Conservation (phyloP, 2,329 filamentous ascomycete genomes). For the Pseudopyrenochaeta lycopersici region DNA sequence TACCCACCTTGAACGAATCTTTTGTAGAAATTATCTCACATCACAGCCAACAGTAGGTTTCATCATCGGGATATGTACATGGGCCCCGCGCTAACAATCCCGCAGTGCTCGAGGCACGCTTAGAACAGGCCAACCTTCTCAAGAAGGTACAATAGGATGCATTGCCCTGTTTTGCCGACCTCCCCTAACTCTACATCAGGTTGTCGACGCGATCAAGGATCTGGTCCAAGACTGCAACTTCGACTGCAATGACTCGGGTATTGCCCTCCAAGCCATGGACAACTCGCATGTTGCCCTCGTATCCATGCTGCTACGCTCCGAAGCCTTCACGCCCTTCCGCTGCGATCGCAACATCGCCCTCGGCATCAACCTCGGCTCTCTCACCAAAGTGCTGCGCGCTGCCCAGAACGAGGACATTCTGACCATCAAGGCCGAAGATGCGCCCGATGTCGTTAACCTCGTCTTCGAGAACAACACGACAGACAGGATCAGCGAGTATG, state of each 20-base stretch:
- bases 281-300: constrained; percentile 99
- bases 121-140: constrained; percentile 90
- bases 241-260: constrained; percentile 99
- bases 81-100: constrained; percentile 28
- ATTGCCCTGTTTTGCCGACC: background rate
- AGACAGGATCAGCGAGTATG: constrained; percentile 97
- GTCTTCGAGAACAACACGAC: constrained; percentile 90
- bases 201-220: constrained; percentile 99
- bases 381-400: constrained; percentile 96
- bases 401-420: constrained; percentile 94
- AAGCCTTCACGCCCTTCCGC: constrained; percentile 92
- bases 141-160: constrained; percentile 75
- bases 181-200: constrained; percentile 61
- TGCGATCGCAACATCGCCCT: constrained; percentile 99
- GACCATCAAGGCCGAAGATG: constrained; percentile 96
- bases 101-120: constrained; percentile 92
- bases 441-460: constrained; percentile 93
- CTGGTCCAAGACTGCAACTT: constrained; percentile 99
- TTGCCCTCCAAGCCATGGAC: constrained; percentile 99
- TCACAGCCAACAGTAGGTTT: constrained; percentile 29
- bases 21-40: constrained; percentile 2
- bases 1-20: constrained; percentile 4
- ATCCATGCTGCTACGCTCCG: constrained; percentile 97
- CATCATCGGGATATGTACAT: background rate
- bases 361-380: constrained; percentile 93